Conservation (phyloP, 2,329 filamentous ascomycete species). For the Trichoderma brevicompactum region DNA sequence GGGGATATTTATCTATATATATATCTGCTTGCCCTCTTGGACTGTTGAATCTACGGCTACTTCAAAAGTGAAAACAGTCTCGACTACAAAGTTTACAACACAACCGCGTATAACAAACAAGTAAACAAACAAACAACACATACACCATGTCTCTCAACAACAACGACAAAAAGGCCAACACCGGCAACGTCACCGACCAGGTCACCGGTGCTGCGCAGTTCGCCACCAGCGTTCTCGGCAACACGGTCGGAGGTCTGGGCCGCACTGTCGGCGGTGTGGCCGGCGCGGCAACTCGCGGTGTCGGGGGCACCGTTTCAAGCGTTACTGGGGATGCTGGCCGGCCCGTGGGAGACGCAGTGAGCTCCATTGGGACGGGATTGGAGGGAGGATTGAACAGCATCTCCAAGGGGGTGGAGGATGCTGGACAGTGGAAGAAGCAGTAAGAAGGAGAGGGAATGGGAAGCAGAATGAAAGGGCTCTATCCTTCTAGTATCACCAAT, state of each 20-base stretch:
- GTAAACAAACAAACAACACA: constrained; percentile 15
- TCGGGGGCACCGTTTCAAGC: constrained; percentile 60
- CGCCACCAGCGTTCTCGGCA: constrained; percentile 48
- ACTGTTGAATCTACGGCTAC: neutral
- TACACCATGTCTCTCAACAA: constrained; percentile 34
- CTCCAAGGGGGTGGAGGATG: constrained; percentile 60
- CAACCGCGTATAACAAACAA: constrained; percentile 15
- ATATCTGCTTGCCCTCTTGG: constrained; percentile 1
- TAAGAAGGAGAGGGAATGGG: constrained; percentile 24
- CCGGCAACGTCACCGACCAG: constrained; percentile 36
- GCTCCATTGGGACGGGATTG: constrained; percentile 57
- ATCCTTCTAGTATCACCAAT: neutral
- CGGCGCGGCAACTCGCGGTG: constrained; percentile 59
- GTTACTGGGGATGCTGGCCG: constrained; percentile 59
- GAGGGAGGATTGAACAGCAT: constrained; percentile 55
- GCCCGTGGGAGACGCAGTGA: constrained; percentile 60
- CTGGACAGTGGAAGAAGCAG: constrained; percentile 59
- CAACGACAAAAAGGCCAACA: constrained; percentile 34
- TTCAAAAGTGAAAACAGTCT: neutral
- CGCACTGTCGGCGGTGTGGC: constrained; percentile 49
- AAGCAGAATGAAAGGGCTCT: neutral
- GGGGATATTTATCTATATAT: neutral
- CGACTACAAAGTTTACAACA: neutral
- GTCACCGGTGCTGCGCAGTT: constrained; percentile 45
- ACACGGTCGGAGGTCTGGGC: constrained; percentile 47